Evolutionary conservation across 805 yeast species (phyloP), one percentile per base, ranked within the genome.

Genomic region (Clavispora carvajalis): DNA sequence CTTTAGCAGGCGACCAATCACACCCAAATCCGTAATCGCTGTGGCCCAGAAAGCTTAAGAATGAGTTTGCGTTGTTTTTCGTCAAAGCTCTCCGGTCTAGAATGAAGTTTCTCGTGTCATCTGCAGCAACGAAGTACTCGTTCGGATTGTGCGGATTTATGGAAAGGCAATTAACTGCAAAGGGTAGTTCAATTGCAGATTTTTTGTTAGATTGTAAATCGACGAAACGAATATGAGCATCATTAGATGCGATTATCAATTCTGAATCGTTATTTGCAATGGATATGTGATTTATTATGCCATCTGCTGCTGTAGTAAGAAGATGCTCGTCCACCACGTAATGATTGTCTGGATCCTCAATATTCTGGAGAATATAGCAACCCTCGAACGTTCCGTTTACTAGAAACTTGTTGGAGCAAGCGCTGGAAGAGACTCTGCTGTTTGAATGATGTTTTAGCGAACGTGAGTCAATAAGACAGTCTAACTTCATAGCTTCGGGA

Each of bases 341-440:
- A 0, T 60, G 39, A 22, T 39, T 25, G 12, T 47, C 47, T 0
- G 60, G 54, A 34, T 55, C 59, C 4, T 51, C 39, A 2, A 70
- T 60, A 35, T 67, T 62, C 43, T 69, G 62, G 28, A 69, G 53
- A 3, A 73, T 47, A 41, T 67, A 63, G 11, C 77, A 73, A 1
- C 84, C 84, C 36, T 69, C 71, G 40, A 76, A 70, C 0, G 82
- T 75, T 1, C 84, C 84, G 9, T 76, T 70, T 8, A 68, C 73
- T 15, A 77, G 54, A 18, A 63, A 53, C 5, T 61, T 61, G 13
- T 63, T 53, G 13, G 73, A 60, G 31, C 77, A 67, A 5, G 74
- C 60, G 45, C 77, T 48, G 1, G 81, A 71, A 2, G 82, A 72
- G 2, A 77, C 60, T 38, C 74, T 57, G 51, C 73, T 63, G 49